These are phyloP conservation scores for Daedaleopsis nitida DNA, from an alignment of 768 basidiomycete genomes.

Conservation along the genomic window DNA sequence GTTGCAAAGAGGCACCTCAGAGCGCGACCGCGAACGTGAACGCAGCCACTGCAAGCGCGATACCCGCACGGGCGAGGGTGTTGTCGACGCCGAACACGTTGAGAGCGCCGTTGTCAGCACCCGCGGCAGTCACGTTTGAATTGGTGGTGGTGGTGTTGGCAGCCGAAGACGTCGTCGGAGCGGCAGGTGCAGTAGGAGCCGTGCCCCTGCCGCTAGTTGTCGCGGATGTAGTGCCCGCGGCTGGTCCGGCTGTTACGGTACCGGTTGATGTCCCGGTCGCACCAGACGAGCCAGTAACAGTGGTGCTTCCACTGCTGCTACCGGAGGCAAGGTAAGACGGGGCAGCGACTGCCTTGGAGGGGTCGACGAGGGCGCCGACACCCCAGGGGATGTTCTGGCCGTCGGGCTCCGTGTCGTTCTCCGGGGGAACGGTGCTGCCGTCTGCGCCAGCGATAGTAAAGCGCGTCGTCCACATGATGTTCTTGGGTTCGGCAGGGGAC, in stretches of 20 bases:
- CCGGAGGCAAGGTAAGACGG: slow-evolving; percentile 13
- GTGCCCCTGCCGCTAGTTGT: no score
- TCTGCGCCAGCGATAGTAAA: slow-evolving; percentile 66
- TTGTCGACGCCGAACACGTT: slow-evolving; percentile 17
- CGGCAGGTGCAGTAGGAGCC: slow-evolving; percentile 2
- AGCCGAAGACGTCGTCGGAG: not conserved
- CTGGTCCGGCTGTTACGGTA: not conserved
- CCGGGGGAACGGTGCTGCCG: slow-evolving; percentile 48
- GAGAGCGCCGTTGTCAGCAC: slow-evolving; percentile 15
- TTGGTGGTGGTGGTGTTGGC: not conserved
- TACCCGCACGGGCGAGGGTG: slow-evolving; percentile 20
- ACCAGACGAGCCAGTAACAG: not conserved
- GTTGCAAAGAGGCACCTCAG: slow-evolving; percentile 6
- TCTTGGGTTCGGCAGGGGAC: slow-evolving; percentile 37
- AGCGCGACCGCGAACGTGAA: slow-evolving; percentile 26
- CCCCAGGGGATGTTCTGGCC: slow-evolving; percentile 62
- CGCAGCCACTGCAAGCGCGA: slow-evolving; percentile 25
- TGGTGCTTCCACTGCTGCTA: not conserved
- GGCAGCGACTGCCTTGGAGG: slow-evolving; percentile 38
- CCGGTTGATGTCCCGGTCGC: not conserved
- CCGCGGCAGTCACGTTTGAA: slow-evolving; percentile 3
- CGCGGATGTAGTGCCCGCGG: no score
- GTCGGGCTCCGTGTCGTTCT: slow-evolving; percentile 55
- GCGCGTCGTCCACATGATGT: slow-evolving; percentile 68
- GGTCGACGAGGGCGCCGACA: slow-evolving; percentile 50